phyloP scores from a whole-genome alignment of 1,284 basidiomycete genomes.

The Neonothopanus nambi region DNA sequence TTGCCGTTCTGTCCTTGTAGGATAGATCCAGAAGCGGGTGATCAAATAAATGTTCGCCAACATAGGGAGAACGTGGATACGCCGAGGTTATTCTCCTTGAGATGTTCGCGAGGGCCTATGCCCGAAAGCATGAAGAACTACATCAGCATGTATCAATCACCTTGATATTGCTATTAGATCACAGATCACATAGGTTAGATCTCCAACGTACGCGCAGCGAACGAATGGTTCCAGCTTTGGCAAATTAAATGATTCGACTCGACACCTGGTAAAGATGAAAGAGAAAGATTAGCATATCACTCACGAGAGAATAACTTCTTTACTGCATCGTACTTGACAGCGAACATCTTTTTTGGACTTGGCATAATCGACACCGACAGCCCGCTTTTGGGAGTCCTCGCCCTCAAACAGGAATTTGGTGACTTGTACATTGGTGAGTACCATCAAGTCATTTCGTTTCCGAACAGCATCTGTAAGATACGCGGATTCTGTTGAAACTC shows the following conservation, averaged over 20 bases:
- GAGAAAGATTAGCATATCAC: conserved; percentile 21
- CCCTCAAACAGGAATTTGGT: conserved; percentile 62
- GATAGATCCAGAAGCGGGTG: conserved; percentile 51
- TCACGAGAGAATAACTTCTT: conserved; percentile 65
- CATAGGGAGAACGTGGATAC: conserved; percentile 56
- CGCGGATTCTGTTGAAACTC: conserved; percentile 62
- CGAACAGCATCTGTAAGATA: conserved; percentile 67
- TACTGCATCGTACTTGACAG: conserved; percentile 48
- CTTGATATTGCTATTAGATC: too few relatives aligned
- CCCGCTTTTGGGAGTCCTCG: conserved; percentile 40
- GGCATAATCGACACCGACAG: conserved; percentile 60
- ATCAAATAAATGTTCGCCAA: conserved; percentile 61
- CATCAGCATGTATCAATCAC: too few relatives aligned
- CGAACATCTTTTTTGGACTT: conserved; percentile 22
- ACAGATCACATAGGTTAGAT: too few relatives aligned
- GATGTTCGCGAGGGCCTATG: conserved; percentile 58
- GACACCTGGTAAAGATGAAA: background rate
- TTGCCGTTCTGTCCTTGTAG: conserved; percentile 49
- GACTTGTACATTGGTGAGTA: conserved; percentile 53
- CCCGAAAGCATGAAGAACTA: conserved; percentile 75
- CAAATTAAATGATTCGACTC: background rate
- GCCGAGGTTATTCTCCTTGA: conserved; percentile 47
- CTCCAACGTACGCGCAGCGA: too few relatives aligned
- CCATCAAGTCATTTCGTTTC: conserved; percentile 59
- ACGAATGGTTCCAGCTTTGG: background rate